Base-by-base conservation (phyloP, 2,329 filamentous ascomycete species). In the Nemania sp. region DNA sequence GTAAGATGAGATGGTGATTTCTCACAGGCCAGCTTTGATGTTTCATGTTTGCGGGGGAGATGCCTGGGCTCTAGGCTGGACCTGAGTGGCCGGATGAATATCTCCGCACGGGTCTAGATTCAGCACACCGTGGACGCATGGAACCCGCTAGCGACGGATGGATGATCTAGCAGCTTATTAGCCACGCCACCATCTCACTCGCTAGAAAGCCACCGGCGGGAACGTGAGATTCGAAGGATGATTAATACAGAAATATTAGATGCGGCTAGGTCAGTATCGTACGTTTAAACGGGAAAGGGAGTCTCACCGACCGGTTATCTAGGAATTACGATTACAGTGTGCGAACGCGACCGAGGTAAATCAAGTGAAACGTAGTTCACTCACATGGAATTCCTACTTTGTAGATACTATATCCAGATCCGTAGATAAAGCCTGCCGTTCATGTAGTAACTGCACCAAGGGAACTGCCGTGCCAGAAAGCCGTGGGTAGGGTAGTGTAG, bases 21-120 rank as follows among this genome's bases (percentile, higher is more conserved):
- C 47, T 58, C 20, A 52, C 53, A 62, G 57, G 66, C 26, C 66
- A 53, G 66, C 66, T 62, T 68, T 58, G 26, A 61, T 38, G 62
- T 68, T 68, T 68, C 66, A 68, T 66, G 58, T 55, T 59, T 62
- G 62, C 53, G 62, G 62, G 66, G 66, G 43, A 8, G 32, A 10
- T 41, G 24, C 41, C 43, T 32, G 52, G 38, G 52, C 27, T 49
- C 24, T 26, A 22, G 29, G 29, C 29, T 22, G 27, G 29, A 22
- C 6, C 11, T 45, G 52, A 49, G 58, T 54, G 24, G 41, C 45
- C 66, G 66, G 66, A 66, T 59, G 52, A 66, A 62, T 54, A 22
- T 57, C 66, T 68, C 66, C 66, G 66, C 62, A 13, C 35, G 27
- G 27, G 58, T 53, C 22, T 24, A 57, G 56, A 55, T 63, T 29